Percentiles rank a stretch among this genome's conserved stretches.
phyloP scores from a whole-genome alignment of 768 basidiomycete genomes.

The Lyophyllum decastes region DNA sequence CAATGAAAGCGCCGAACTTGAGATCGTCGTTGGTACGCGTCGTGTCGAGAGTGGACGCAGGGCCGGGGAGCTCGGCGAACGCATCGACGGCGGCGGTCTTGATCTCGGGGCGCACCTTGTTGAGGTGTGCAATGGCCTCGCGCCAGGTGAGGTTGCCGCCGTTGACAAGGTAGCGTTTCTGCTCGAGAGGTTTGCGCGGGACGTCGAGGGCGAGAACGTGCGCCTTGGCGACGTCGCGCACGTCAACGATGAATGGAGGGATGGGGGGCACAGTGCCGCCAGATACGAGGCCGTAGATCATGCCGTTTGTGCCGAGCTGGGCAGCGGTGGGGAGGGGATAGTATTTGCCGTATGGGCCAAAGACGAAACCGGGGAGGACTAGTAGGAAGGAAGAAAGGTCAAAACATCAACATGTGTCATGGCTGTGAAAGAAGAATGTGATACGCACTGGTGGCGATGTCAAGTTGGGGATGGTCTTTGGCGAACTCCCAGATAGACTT shows the following conservation, averaged over 20 bases:
- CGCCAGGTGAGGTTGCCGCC: conserved; percentile 29
- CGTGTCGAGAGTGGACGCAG: conserved; percentile 25
- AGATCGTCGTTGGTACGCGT: conserved; percentile 26
- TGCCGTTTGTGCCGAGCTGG: conserved; percentile 30
- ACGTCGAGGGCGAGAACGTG: conserved; percentile 33
- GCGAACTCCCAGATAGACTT: conserved; percentile 43
- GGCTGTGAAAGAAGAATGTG: background rate
- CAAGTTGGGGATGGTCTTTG: conserved; percentile 36
- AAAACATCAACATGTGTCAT: background rate
- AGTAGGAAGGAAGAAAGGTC: background rate
- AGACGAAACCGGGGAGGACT: conserved; percentile 40
- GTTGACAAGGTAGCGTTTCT: conserved; percentile 33
- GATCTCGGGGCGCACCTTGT: conserved; percentile 23
- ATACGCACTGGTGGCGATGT: conserved; percentile 38
- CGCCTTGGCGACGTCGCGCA: conserved; percentile 35
- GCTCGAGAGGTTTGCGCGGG: conserved; percentile 20
- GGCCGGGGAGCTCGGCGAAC: conserved; percentile 22
- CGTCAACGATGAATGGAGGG: conserved; percentile 34
- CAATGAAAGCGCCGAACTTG: conserved; percentile 24
- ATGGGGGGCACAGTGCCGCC: conserved; percentile 20
- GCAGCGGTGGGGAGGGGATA: conserved; percentile 28
- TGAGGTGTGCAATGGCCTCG: conserved; percentile 26
- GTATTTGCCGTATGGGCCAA: conserved; percentile 34
- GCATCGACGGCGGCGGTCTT: conserved; percentile 12
- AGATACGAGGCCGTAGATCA: conserved; percentile 27